Base-by-base conservation (phyloP, 2,329 filamentous ascomycete species). In the Hyphodiscus sp. region DNA sequence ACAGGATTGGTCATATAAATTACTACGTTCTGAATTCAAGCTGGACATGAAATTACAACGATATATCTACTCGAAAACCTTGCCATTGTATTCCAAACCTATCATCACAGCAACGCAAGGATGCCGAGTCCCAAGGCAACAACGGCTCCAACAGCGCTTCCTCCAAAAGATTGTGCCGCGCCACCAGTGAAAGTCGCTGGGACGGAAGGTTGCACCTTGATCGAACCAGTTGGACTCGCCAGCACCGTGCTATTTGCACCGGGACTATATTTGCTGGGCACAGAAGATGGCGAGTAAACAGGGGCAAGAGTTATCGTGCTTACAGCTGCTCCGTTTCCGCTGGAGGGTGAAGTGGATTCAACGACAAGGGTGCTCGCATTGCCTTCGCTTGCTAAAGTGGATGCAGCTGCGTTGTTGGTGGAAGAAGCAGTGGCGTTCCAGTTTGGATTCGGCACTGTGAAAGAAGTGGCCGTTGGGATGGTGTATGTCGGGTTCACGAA, bases 391-490 rank as follows among this genome's bases (percentile, higher is more conserved):
- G 2, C 4, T 38, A 10, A 5, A n/a, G 33, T 38, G 2, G 33
- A 10, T n/a, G 33, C 33, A 38, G 33, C 33, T 38, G 4, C 5
- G 33, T 10, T 10, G 11, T 13, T 38, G 33, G 33, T 38, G 11
- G 11, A 38, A 38, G 46, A 18, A 41, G 30, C 7, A 19, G 53
- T 51, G 5, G 43, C 30, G 33, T 55, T 59, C 52, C 54, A 60
- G 18, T 55, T 50, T 2, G 58, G 56, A 43, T 51, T 55, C 10
- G 56, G 46, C 2, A 52, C 30, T 9, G 53, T 42, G 30, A 53
- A 56, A 5, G 15, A 49, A n/a, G 54, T 54, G 18, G 49, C 52
- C 11, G 56, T 58, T 13, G 56, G 56, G 19, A 56, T 55, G 13
- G 49, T 49, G 46, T 57, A 58, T 2, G 51, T 54, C 13, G 56